phyloP scores from a whole-genome alignment of 345 rosid genomes.

The Eucalyptus microcorys region DNA sequence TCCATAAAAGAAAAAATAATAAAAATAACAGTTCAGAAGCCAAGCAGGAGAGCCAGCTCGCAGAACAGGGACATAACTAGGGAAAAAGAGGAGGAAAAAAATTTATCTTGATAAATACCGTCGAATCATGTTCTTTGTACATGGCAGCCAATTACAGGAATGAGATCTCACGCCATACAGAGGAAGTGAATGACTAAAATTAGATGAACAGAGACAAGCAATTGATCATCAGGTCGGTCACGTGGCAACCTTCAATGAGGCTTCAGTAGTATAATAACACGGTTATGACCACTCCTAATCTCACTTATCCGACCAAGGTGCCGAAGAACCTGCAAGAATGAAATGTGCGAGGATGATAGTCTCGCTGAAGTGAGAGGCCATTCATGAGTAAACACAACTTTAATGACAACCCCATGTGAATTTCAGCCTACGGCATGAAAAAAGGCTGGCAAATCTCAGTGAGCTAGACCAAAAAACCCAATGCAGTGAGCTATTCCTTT shows the following conservation, averaged over 20 bases:
- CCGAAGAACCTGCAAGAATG: slow-evolving; percentile 58
- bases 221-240: not conserved
- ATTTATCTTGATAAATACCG: not conserved
- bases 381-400: not conserved
- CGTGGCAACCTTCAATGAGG: slow-evolving; percentile 20
- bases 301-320: slow-evolving; percentile 87
- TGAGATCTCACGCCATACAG: not conserved
- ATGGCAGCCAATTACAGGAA: not conserved
- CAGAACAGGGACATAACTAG: not conserved
- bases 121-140: not conserved
- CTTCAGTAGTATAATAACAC: slow-evolving; percentile 62
- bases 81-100: not conserved
- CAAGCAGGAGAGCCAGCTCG: not conserved
- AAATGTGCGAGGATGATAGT: not conserved
- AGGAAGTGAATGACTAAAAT: not conserved
- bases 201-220: not conserved
- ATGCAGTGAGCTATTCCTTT: not conserved
- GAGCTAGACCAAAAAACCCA: not conserved
- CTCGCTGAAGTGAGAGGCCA: not conserved
- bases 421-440: not conserved
- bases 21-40: not conserved
- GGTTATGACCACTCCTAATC: slow-evolving; percentile 64
- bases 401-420: not conserved
- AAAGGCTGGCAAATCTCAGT: not conserved
- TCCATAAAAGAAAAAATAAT: not conserved